Evolutionary conservation across 768 basidiomycete genomes (phyloP).

Genomic region (Boletus pseudo-olivaceus): DNA sequence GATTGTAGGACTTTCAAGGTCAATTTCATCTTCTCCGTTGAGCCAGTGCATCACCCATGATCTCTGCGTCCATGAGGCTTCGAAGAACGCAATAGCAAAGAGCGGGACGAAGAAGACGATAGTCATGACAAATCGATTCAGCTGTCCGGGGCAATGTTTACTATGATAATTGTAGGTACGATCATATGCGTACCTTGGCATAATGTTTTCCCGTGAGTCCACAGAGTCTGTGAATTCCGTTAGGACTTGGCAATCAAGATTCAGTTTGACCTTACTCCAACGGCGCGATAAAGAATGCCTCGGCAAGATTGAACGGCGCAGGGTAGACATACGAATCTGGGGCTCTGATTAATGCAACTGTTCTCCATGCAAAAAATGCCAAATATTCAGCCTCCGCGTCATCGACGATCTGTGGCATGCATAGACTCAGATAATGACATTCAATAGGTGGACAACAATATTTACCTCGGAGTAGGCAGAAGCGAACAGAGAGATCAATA

Average conservation of each 20-base stretch:
- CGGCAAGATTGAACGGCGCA: conserved; percentile 89
- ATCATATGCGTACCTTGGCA: conserved; percentile 42
- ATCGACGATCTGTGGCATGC: conserved; percentile 57
- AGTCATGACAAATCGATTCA: conserved; percentile 79
- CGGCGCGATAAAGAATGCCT: conserved; percentile 75
- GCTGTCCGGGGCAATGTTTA: conserved; percentile 32
- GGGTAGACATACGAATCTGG: conserved; percentile 83
- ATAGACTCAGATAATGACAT: not conserved
- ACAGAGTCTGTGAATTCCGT: conserved; percentile 35
- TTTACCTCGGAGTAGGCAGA: conserved; percentile 86
- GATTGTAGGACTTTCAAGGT: conserved; percentile 47
- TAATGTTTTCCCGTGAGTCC: conserved; percentile 52
- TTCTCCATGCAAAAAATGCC: conserved; percentile 87
- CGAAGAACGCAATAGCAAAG: conserved; percentile 67
- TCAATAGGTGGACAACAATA: not conserved
- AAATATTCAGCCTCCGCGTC: conserved; percentile 90
- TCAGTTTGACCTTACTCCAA: conserved; percentile 61
- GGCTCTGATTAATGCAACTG: conserved; percentile 78
- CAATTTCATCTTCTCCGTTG: conserved; percentile 53
- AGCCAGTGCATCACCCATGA: conserved; percentile 73
- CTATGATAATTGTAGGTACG: not conserved
- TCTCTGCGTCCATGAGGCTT: conserved; percentile 54
- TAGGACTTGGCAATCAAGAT: not conserved
- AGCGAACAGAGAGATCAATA: conserved; percentile 93
- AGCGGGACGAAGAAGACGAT: conserved; percentile 81